phyloP scores from a whole-genome alignment of 176 grass and related monocot species.

The Luzula sylvatica region DNA sequence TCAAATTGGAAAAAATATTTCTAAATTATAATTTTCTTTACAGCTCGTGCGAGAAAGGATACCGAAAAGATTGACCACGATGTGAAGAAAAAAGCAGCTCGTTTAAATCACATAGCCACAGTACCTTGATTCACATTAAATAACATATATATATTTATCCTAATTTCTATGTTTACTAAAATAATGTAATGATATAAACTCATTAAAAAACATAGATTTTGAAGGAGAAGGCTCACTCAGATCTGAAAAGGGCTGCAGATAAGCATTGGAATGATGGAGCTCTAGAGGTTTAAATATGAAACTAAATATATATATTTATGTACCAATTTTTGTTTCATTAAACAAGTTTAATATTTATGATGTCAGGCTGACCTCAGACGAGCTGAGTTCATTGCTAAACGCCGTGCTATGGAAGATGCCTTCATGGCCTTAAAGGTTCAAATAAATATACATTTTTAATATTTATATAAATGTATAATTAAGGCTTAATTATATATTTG shows the following conservation, averaged over 20 bases:
- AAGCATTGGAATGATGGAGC: conserved; percentile 95
- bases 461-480: conserved; percentile 10
- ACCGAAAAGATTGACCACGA: conserved; percentile 74
- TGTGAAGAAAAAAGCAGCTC: conserved; percentile 73
- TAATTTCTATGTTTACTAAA: conserved; percentile 20
- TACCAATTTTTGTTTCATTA: background rate
- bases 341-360: conserved; percentile 14
- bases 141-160: conserved; percentile 4
- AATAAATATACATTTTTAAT: conserved; percentile 7
- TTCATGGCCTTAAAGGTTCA: conserved; percentile 94
- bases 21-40: conserved; percentile 17
- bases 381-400: conserved; percentile 66
- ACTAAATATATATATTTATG: background rate
- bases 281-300: conserved; percentile 50
- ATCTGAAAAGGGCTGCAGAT: conserved; percentile 90
- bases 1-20: conserved; percentile 8
- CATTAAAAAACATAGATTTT: conserved; percentile 41
- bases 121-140: conserved; percentile 34
- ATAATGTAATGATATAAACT: background rate
- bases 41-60: conserved; percentile 83
- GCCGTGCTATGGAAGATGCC: conserved; percentile 90
- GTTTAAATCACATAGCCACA: conserved; percentile 59
- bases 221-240: conserved; percentile 64
- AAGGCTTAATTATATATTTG: background rate
- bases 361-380: conserved; percentile 78